A percentile compares a stretch with the other conserved stretches of the same genome.
Conservation (phyloP, 2,329 filamentous ascomycete species). For the Lanzia echinophila region DNA sequence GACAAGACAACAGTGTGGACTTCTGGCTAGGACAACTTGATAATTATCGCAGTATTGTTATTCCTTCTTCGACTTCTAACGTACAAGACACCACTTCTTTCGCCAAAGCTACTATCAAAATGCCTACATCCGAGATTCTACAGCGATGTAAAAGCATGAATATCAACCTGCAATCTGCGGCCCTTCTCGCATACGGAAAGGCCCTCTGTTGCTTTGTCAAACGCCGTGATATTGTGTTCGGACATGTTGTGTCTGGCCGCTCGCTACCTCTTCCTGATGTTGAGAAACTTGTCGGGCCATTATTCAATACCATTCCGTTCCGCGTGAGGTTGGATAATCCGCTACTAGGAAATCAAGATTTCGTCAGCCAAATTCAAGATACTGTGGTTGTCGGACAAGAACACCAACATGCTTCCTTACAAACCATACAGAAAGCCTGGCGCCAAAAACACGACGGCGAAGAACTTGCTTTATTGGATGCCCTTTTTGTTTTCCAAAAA, state of each 20-base stretch:
- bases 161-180: not conserved
- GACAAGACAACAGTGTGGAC: not conserved
- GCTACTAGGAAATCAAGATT: slow-evolving; percentile 8
- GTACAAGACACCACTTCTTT: not conserved
- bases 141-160: not conserved
- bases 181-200: slow-evolving; percentile 1
- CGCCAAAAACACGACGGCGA: not conserved
- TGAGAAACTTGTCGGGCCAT: slow-evolving; percentile 30
- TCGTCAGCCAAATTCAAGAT: not conserved
- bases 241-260: slow-evolving; percentile 33
- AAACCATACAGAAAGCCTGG: not conserved
- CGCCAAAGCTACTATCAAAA: not conserved
- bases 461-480: not conserved
- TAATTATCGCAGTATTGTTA: not conserved
- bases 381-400: not conserved
- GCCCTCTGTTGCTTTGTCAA: not conserved
- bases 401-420: slow-evolving; percentile 4
- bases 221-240: slow-evolving; percentile 41
- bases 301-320: slow-evolving; percentile 6
- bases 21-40: not conserved
- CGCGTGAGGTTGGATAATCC: slow-evolving; percentile 24
- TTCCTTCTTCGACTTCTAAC: not conserved
- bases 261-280: slow-evolving; percentile 30
- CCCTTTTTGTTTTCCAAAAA: slow-evolving; percentile 1
- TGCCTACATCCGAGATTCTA: not conserved